Evolutionary conservation across 306 rosid genomes (phyloP).

Genomic region (Quillaja saponaria): DNA sequence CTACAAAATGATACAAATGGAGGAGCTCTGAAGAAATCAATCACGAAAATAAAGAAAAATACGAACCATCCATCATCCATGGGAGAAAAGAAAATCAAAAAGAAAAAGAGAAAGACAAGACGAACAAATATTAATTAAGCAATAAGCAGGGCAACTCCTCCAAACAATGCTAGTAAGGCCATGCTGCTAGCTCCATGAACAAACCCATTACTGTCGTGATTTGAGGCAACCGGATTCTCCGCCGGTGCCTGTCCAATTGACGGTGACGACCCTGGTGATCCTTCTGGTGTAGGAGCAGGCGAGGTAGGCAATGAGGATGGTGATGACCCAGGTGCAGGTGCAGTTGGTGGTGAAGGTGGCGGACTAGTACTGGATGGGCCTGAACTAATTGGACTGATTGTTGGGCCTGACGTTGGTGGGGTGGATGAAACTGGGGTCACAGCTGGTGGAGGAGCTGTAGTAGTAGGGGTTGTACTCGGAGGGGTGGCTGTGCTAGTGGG

Average conservation of each 20-base stretch:
- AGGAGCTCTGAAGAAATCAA: conserved; percentile 39
- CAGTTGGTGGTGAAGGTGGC: conserved; percentile 21
- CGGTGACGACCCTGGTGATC: conserved; percentile 2
- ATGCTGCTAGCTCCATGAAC: conserved; percentile 35
- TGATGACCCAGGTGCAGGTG: neutral
- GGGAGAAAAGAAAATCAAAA: neutral
- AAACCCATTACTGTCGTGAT: conserved; percentile 12
- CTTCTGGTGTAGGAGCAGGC: neutral
- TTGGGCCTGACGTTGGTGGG: neutral
- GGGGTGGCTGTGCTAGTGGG: neutral
- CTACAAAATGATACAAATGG: conserved; percentile 43
- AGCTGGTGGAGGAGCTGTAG: conserved; percentile 6
- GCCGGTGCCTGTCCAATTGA: neutral
- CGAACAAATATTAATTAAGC: conserved; percentile 31
- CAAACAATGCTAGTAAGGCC: conserved; percentile 36
- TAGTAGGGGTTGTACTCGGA: neutral
- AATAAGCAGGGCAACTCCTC: conserved; percentile 40
- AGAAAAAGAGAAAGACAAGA: conserved; percentile 9
- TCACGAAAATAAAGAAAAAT: conserved; percentile 14
- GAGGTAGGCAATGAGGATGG: neutral
- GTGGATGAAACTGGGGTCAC: conserved; percentile 15
- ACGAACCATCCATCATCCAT: neutral
- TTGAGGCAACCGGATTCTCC: conserved; percentile 9
- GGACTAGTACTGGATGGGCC: conserved; percentile 14
- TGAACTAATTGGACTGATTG: neutral